phyloP scores from a whole-genome alignment of 768 basidiomycete genomes.

The Flagelloscypha sp. region DNA sequence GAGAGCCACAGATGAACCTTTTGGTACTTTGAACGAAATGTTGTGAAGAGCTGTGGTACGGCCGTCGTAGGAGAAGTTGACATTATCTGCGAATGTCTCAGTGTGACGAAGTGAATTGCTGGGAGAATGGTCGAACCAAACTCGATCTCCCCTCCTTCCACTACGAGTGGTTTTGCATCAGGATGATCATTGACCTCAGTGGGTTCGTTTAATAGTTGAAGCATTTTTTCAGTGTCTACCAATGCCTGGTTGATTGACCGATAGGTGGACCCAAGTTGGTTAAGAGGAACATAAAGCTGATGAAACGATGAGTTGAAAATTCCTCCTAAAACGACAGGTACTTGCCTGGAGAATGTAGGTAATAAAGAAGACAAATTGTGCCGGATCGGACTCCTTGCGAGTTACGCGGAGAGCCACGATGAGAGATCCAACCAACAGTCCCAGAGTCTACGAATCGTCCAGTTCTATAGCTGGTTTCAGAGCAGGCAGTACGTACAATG shows the following conservation, averaged over 20 bases:
- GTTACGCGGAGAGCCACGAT: conserved; percentile 70
- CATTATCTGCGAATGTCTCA: conserved; percentile 49
- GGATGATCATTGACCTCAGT: conserved; percentile 79
- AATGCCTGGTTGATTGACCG: conserved; percentile 67
- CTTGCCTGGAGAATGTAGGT: conserved; percentile 71
- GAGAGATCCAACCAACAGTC: conserved; percentile 74
- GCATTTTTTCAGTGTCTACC: conserved; percentile 77
- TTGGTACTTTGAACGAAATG: conserved; percentile 83
- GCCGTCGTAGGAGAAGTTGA: conserved; percentile 78
- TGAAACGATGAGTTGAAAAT: conserved; percentile 5
- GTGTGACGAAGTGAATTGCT: conserved; percentile 1
- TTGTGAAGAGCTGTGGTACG: conserved; percentile 62
- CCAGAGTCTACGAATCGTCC: conserved; percentile 44
- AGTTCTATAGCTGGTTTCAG: background rate
- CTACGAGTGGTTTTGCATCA: conserved; percentile 62
- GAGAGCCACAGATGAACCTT: conserved; percentile 80
- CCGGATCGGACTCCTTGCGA: conserved; percentile 38
- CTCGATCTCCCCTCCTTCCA: conserved; percentile 73
- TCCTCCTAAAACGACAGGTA: background rate
- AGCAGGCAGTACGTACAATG: conserved; percentile 39
- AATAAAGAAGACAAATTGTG: conserved; percentile 73
- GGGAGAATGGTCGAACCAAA: conserved; percentile 50
- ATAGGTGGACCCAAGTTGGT: conserved; percentile 73
- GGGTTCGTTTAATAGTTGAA: conserved; percentile 73
- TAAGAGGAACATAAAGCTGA: conserved; percentile 66